Evolutionary conservation across 306 rosid species (phyloP), one percentile per base, ranked within the genome.

Genomic region (Lathyrus aphaca): DNA sequence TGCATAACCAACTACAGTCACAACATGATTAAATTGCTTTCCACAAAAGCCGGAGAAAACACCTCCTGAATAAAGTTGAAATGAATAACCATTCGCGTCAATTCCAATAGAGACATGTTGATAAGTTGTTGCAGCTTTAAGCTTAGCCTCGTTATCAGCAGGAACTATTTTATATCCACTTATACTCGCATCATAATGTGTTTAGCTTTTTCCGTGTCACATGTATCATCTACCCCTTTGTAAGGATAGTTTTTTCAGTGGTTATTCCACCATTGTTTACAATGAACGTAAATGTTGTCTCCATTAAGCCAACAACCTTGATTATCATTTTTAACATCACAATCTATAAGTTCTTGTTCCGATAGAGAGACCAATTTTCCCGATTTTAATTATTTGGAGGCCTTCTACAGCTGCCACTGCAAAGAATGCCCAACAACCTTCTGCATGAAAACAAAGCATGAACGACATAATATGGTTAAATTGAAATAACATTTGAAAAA

Each of bases 371-470:
- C 59, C 69, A 92, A 72, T 4, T 80, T 68, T 5, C 89, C 89
- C 12, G 84, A 71, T 71, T 86, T n/a, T 79, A 60, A 92, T 88
- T 75, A 88, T 3, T 80, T 82, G 78, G 71, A 92, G 72, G 68
- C 96, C 89, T 86, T 92, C 95, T 32, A 92, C 85, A 21, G 96
- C 91, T 63, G 95, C 95, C 53, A 85, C 91, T 2, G 92, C 80
- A 19, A 91, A 80, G 79, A 92, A 89, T 65, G 98, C 98, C 92
- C 98, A 89, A 75, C 98, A 89, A 62, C 87, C 74, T 68, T 91
- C 91, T 89, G 82, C 49, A 67, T 72, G 60, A 66, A 38, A 49
- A 23, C 58, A 21, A 38, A 12, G 13, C 21, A 21, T 44, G 42
- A 56, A 68, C 8, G 15, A 25, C 49, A 58, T 16, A 68, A 39